Evolutionary conservation across 345 rosid species (phyloP).

Genomic region (Syzygium grande): DNA sequence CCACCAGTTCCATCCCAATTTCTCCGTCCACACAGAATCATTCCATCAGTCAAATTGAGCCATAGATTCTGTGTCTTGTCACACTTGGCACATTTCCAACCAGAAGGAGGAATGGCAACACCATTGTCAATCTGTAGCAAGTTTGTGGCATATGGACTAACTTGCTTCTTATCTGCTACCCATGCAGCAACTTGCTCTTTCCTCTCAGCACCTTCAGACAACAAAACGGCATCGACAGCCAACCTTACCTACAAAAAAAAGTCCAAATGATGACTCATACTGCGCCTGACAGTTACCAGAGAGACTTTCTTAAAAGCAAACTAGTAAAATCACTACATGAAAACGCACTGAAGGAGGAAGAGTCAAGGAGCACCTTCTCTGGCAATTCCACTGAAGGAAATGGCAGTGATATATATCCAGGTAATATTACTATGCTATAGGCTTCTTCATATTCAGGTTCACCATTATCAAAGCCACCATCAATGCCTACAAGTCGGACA

Average conservation of each 20-base stretch:
- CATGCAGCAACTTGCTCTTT: constrained; percentile 89
- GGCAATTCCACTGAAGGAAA: constrained; percentile 95
- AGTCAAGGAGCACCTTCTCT: constrained; percentile 63
- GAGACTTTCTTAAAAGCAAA: background rate
- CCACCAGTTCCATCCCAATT: constrained; percentile 99
- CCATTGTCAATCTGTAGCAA: constrained; percentile 76
- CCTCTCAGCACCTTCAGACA: constrained; percentile 83
- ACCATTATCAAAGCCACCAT: constrained; percentile 91
- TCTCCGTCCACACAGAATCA: constrained; percentile 92
- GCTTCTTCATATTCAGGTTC: constrained; percentile 81
- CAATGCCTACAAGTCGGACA: constrained; percentile 49
- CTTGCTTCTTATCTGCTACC: constrained; percentile 85
- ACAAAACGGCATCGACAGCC: constrained; percentile 77
- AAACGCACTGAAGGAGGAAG: background rate
- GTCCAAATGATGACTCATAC: background rate
- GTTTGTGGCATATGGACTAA: constrained; percentile 65
- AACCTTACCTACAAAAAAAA: constrained; percentile 57
- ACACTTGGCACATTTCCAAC: constrained; percentile 91
- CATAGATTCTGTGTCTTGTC: constrained; percentile 91
- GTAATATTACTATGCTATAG: constrained; percentile 62
- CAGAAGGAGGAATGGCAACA: constrained; percentile 72
- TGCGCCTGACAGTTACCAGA: background rate
- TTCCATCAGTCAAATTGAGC: constrained; percentile 96
- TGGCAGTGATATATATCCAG: constrained; percentile 57
- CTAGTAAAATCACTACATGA: background rate